phyloP scores from a whole-genome alignment of 2,329 filamentous ascomycete genomes.

The Pseudogymnoascus sp. region DNA sequence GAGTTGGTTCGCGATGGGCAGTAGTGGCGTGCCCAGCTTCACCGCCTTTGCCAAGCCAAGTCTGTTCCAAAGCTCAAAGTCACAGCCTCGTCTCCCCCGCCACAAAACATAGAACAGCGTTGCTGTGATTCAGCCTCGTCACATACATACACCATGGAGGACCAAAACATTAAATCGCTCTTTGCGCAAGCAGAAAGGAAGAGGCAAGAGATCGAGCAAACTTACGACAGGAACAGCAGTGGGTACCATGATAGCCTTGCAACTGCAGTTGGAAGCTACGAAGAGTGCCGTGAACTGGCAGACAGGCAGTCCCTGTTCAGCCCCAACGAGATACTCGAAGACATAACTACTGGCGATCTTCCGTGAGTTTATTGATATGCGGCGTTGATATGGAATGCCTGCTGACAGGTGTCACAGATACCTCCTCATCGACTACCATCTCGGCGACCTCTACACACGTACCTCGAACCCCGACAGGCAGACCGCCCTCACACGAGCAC shows the following conservation, averaged over 20 bases:
- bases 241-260: constrained; percentile 63
- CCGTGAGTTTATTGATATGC: constrained; percentile 47
- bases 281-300: constrained; percentile 64
- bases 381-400: neutral
- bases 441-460: constrained; percentile 73
- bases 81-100: constrained; percentile 11
- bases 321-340: constrained; percentile 80
- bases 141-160: constrained; percentile 40
- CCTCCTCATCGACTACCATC: constrained; percentile 67
- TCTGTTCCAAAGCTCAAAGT: neutral
- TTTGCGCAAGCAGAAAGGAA: constrained; percentile 50
- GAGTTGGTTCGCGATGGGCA: neutral
- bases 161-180: constrained; percentile 43
- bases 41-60: constrained; percentile 7
- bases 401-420: constrained; percentile 45
- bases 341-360: constrained; percentile 76
- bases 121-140: neutral
- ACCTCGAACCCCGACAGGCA: constrained; percentile 59
- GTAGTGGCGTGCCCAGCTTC: neutral
- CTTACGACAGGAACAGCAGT: constrained; percentile 59
- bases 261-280: constrained; percentile 63
- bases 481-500: constrained; percentile 54
- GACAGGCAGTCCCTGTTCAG: constrained; percentile 77
- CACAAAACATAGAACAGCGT: constrained; percentile 10
- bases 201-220: constrained; percentile 52